phyloP scores from a whole-genome alignment of 2,329 filamentous ascomycete genomes.

The Camillea tinctor region DNA sequence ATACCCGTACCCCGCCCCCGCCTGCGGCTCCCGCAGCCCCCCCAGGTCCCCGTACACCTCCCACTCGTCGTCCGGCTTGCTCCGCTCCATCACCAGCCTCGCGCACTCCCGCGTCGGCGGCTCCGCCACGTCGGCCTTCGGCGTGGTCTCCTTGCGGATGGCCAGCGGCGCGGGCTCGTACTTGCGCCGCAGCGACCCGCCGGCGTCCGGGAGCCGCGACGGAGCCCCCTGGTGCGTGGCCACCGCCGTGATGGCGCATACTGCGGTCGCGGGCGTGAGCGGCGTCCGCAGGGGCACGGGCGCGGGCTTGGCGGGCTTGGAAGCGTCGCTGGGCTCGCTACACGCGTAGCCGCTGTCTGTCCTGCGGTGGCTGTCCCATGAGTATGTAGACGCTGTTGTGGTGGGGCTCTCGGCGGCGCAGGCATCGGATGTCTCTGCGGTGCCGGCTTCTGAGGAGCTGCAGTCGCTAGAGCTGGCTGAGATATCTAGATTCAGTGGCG shows the following conservation, averaged over 20 bases:
- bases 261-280: neutral
- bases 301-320: neutral
- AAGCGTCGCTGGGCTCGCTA: neutral
- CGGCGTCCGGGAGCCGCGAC: constrained; percentile 2
- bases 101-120: constrained; percentile 22
- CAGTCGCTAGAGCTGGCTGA: constrained; percentile 12
- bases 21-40: constrained; percentile 14
- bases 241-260: neutral
- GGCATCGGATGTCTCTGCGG: constrained; percentile 19
- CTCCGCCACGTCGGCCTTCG: constrained; percentile 16
- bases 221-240: constrained; percentile 1
- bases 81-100: constrained; percentile 24
- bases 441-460: constrained; percentile 19
- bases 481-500: constrained; percentile 7
- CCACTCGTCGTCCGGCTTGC: constrained; percentile 24
- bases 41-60: constrained; percentile 24
- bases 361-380: constrained; percentile 1
- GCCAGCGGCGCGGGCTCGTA: constrained; percentile 16
- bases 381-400: neutral
- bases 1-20: neutral
- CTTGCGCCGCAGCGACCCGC: neutral
- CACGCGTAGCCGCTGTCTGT: constrained; percentile 1
- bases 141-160: constrained; percentile 17
- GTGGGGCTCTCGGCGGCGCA: constrained; percentile 12
- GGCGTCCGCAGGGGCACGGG: neutral